phyloP scores from a whole-genome alignment of 2,329 filamentous ascomycete species.

The Trichoderma sp. region DNA sequence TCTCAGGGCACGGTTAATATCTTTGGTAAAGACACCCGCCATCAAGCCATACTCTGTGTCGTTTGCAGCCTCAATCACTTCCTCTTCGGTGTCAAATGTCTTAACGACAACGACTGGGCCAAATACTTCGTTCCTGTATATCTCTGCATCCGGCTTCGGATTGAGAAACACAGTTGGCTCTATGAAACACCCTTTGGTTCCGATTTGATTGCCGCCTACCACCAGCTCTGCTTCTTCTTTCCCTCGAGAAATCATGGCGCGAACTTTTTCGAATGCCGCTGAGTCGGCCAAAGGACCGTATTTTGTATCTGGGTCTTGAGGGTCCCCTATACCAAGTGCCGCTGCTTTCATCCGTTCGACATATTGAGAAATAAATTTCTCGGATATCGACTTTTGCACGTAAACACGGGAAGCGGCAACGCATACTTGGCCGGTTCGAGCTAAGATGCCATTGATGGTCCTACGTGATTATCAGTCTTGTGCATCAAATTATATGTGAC shows the following conservation, averaged over 20 bases:
- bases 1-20: slow-evolving; percentile 49
- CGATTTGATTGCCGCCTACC: slow-evolving; percentile 10
- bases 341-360: slow-evolving; percentile 5
- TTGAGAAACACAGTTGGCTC: slow-evolving; percentile 34
- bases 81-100: slow-evolving; percentile 39
- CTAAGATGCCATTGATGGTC: slow-evolving; percentile 47
- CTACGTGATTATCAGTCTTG: slow-evolving; percentile 25
- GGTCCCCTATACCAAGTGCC: slow-evolving; percentile 43
- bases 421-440: slow-evolving; percentile 60
- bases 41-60: slow-evolving; percentile 58
- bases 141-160: slow-evolving; percentile 35
- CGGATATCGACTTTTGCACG: slow-evolving; percentile 43
- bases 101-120: slow-evolving; percentile 63
- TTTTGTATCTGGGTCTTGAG: slow-evolving; percentile 34
- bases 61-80: slow-evolving; percentile 37
- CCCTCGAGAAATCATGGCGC: slow-evolving; percentile 45
- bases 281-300: slow-evolving; percentile 54
- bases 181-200: slow-evolving; percentile 30
- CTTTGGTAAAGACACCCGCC: slow-evolving; percentile 57
- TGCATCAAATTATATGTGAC: not conserved
- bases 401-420: slow-evolving; percentile 61
- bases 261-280: slow-evolving; percentile 50
- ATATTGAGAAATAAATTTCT: not conserved
- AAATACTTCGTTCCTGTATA: slow-evolving; percentile 64
- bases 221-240: slow-evolving; percentile 40